phyloP scores from a whole-genome alignment of 1,284 basidiomycete genomes.

The Cryptococcus wingfieldii region DNA sequence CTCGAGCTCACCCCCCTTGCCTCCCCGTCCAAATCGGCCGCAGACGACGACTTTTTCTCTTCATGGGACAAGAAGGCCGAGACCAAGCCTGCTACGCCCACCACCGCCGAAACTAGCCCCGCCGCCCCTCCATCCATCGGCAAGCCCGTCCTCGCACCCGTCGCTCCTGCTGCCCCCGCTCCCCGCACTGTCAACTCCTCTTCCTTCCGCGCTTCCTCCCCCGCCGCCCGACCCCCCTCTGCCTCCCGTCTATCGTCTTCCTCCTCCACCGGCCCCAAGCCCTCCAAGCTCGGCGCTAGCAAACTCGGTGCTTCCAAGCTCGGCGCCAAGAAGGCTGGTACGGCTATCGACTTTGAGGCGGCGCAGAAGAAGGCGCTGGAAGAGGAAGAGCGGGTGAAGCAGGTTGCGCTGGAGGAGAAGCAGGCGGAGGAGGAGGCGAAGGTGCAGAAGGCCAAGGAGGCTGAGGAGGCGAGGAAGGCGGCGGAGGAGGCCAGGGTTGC shows the following conservation, averaged over 20 bases:
- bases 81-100: conserved; percentile 30
- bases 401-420: conserved; percentile 81
- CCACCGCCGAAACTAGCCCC: conserved; percentile 26
- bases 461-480: conserved; percentile 58
- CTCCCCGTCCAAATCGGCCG: conserved; percentile 47
- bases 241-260: conserved; percentile 30
- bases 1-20: conserved; percentile 53
- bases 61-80: conserved; percentile 82
- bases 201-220: conserved; percentile 40
- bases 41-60: conserved; percentile 89
- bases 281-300: conserved; percentile 57
- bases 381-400: conserved; percentile 82
- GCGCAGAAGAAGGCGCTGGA: conserved; percentile 81
- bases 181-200: conserved; percentile 52
- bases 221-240: conserved; percentile 56
- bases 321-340: conserved; percentile 74
- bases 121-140: conserved; percentile 41
- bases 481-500: conserved; percentile 39
- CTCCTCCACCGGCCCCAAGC: conserved; percentile 28
- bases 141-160: neutral
- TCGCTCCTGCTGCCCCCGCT: conserved; percentile 12
- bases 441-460: conserved; percentile 49
- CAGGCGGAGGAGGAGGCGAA: conserved; percentile 62
- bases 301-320: conserved; percentile 67
- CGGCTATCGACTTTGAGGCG: conserved; percentile 81